Percentiles rank a stretch among this genome's conserved stretches.
Conservation (phyloP, 2,329 filamentous ascomycete genomes). For the Exserohilum turcica region DNA sequence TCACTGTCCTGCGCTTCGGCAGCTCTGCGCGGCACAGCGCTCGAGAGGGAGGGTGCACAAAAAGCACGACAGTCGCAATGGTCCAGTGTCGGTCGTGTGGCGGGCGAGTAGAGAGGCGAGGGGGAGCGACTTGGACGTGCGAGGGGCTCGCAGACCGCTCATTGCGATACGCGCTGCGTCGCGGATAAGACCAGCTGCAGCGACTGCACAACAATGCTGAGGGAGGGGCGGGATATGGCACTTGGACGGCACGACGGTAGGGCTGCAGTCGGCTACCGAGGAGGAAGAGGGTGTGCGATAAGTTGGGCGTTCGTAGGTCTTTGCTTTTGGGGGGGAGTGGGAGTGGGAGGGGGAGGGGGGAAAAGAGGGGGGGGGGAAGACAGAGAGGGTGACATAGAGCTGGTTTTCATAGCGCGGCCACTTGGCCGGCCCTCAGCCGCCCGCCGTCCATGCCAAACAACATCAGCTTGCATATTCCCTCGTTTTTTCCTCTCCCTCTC, state of each 20-base stretch:
- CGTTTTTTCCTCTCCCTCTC: no score
- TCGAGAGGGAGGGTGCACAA: constrained; percentile 6
- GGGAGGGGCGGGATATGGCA: constrained; percentile 17
- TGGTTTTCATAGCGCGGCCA: constrained; percentile 11
- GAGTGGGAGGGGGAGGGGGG: constrained; percentile 5
- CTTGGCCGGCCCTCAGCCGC: constrained; percentile 26
- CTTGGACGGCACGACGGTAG: constrained; percentile 22
- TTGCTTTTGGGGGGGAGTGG: constrained; percentile 26
- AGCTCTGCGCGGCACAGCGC: constrained; percentile 13
- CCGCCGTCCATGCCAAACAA: constrained; percentile 13
- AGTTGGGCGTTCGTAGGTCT: constrained; percentile 16
- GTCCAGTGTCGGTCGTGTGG: constrained; percentile 4
- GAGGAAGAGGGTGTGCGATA: constrained; percentile 20
- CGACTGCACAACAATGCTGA: constrained; percentile 11
- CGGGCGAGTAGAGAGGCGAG: not conserved
- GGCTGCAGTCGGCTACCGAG: constrained; percentile 31
- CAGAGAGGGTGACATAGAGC: constrained; percentile 15
- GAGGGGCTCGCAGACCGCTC: constrained; percentile 4
- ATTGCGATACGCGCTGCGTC: constrained; percentile 19
- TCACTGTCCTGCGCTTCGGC: constrained; percentile 24
- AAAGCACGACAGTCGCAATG: constrained; percentile 16
- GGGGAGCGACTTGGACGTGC: no score
- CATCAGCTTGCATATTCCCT: constrained; percentile 17
- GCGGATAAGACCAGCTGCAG: constrained; percentile 19
- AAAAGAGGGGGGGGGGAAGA: not conserved